Base-by-base conservation (phyloP, 768 basidiomycete species). In the Hericium coralloides region DNA sequence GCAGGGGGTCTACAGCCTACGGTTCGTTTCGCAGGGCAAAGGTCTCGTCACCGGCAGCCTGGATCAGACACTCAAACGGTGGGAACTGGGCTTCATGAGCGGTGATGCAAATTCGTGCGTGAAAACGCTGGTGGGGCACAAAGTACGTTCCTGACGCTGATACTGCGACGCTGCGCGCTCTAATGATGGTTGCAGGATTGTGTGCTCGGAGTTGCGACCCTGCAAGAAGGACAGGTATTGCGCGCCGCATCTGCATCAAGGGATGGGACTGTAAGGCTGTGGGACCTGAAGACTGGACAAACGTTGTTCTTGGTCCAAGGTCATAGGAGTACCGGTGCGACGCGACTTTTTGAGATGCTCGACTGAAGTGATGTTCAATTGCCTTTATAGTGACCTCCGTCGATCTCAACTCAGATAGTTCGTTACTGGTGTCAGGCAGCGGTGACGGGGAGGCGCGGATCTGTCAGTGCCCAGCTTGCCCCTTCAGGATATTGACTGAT, bases 1-100 rank as follows among this genome's bases (percentile, higher is more conserved):
- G 52, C 74, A 78, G 59, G 71, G 71, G 15, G 75, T 78, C 20
- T 78, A 78, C 70, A 71, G 72, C 20, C 73, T 77, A 49, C 72
- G 3, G 74, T 78, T 67, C 68, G 70, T 14, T 73, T 74, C 9
- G 74, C 74, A 58, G 74, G 75, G 14, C 20, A 69, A 70, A 56
- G 67, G 63, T 23, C 67, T 78, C 52, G 71, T 77, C 17, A 74
- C 71, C 15, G 76, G 74, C 12, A 73, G 71, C 47, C 65, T 78
- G 17, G 77, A 78, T 62, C 70, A 72, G 62, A 74, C 71, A 26
- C 64, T 77, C 48, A 77, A 79, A 54, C 70, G 72, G 38, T 82
- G 81, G 78, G 77, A 80, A 50, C 63, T 81, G 26, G 55, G 51
- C 15, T 26, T 38, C 22, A 2, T 17, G 26, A 39, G 50, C 26